A percentile compares a stretch with the other conserved stretches of the same genome.
phyloP scores from a whole-genome alignment of 495 filamentous ascomycete species.

The Xylaria cubensis region DNA sequence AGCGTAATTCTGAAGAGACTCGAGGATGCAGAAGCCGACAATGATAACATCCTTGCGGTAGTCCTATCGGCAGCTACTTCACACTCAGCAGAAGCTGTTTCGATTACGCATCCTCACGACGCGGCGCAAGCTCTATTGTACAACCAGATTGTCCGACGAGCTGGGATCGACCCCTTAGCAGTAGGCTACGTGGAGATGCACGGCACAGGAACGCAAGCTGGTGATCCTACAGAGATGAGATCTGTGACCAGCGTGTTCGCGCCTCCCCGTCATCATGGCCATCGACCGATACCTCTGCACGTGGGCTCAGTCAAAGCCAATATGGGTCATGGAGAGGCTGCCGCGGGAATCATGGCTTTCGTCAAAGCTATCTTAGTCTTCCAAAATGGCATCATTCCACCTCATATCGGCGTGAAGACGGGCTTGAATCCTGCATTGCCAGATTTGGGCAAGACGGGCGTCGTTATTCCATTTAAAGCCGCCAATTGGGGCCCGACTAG shows the following conservation, averaged over 20 bases:
- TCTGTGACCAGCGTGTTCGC: constrained; percentile 73
- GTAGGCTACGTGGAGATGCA: constrained; percentile 75
- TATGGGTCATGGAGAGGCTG: constrained; percentile 79
- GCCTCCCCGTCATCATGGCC: background rate
- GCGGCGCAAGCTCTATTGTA: constrained; percentile 66
- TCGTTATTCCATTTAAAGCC: constrained; percentile 55
- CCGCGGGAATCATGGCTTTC: constrained; percentile 67
- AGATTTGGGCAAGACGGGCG: constrained; percentile 52
- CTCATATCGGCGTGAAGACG: constrained; percentile 75
- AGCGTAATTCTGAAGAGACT: too few relatives aligned
- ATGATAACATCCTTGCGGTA: too few relatives aligned
- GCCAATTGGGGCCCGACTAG: constrained; percentile 49
- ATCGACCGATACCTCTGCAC: constrained; percentile 59
- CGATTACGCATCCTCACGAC: constrained; percentile 59
- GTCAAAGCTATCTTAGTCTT: constrained; percentile 79
- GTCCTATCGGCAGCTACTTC: too few relatives aligned
- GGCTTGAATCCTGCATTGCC: constrained; percentile 51
- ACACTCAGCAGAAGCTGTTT: too few relatives aligned
- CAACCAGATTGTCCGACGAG: constrained; percentile 59
- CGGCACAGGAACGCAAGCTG: constrained; percentile 73
- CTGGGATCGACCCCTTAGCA: constrained; percentile 60
- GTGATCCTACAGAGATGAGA: constrained; percentile 69
- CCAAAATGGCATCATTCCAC: constrained; percentile 71
- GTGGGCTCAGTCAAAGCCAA: constrained; percentile 79
- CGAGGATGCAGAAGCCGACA: too few relatives aligned